Percentiles rank a stretch among this genome's conserved stretches.
Evolutionary conservation across 192 early-diverging fungal species (phyloP).

Genomic region (Linderina pennispora): DNA sequence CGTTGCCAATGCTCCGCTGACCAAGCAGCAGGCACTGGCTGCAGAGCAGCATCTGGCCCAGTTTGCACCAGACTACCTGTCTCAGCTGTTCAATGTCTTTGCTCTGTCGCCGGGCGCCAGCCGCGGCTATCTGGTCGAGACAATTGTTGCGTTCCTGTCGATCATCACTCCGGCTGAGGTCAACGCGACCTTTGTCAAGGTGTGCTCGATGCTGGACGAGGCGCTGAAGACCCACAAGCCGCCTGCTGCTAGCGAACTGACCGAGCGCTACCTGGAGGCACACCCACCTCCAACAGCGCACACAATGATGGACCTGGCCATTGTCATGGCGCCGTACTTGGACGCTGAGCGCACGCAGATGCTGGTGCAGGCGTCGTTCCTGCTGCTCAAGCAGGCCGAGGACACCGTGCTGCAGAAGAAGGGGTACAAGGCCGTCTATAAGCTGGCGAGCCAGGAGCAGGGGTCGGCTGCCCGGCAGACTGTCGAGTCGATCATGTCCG

Average conservation of each 20-base stretch:
- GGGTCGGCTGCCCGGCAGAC: slow-evolving; percentile 27
- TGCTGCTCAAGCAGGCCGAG: slow-evolving; percentile 48
- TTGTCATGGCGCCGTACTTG: slow-evolving; percentile 68
- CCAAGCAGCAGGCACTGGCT: slow-evolving; percentile 50
- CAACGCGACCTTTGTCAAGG: slow-evolving; percentile 59
- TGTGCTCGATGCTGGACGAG: slow-evolving; percentile 53
- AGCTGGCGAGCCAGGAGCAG: slow-evolving; percentile 30
- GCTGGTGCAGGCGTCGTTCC: slow-evolving; percentile 43
- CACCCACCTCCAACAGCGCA: slow-evolving; percentile 67
- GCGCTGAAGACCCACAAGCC: slow-evolving; percentile 51
- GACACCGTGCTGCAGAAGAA: slow-evolving; percentile 88
- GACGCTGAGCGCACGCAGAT: slow-evolving; percentile 61
- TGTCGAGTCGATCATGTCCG: slow-evolving; percentile 38
- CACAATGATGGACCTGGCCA: slow-evolving; percentile 83
- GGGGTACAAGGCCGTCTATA: slow-evolving; percentile 81
- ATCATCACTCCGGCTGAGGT: slow-evolving; percentile 57
- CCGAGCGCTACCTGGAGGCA: slow-evolving; percentile 39
- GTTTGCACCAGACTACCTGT: slow-evolving; percentile 65
- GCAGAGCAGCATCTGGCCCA: slow-evolving; percentile 55
- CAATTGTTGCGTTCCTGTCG: slow-evolving; percentile 61
- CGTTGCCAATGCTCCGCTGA: slow-evolving; percentile 24
- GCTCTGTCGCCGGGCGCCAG: slow-evolving; percentile 55
- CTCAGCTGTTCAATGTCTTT: slow-evolving; percentile 76
- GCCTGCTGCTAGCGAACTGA: slow-evolving; percentile 46
- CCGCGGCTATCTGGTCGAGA: slow-evolving; percentile 62